Conservation (phyloP, 495 filamentous ascomycete genomes). For the Mycothermus thermophilus region DNA sequence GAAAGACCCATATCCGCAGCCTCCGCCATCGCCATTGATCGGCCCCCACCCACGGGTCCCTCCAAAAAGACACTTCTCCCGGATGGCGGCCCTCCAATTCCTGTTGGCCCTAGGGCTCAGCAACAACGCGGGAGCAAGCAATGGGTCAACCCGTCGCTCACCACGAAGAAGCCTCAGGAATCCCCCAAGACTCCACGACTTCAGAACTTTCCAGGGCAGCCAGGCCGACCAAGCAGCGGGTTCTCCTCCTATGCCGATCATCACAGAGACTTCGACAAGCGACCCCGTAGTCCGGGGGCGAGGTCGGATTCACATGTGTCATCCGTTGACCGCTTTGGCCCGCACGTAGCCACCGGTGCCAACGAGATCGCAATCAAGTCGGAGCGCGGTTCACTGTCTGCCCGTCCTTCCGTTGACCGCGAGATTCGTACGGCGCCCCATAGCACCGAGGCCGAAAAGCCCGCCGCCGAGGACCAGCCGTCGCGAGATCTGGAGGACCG, state of each 20-base stretch:
- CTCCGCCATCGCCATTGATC: conserved; percentile 17
- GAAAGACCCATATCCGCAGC: conserved; percentile 30
- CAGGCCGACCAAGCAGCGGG: conserved; percentile 22
- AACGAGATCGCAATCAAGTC: conserved; percentile 20
- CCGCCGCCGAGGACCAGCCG: conserved; percentile 1
- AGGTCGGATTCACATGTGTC: conserved; percentile 22
- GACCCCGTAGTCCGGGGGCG: conserved; percentile 34
- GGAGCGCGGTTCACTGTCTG: conserved; percentile 27
- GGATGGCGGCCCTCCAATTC: conserved; percentile 41
- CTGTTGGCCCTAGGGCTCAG: conserved; percentile 43
- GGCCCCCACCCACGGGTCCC: conserved; percentile 29
- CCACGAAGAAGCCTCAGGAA: conserved; percentile 29
- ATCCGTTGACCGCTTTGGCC: conserved; percentile 20
- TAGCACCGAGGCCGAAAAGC: conserved; percentile 10
- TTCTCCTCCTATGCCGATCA: conserved; percentile 25
- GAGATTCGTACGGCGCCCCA: conserved; percentile 14
- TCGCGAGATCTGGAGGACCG: conserved; percentile 3
- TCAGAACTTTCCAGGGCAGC: conserved; percentile 29
- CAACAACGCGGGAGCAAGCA: conserved; percentile 39
- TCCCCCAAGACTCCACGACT: conserved; percentile 31
- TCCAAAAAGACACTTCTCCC: conserved; percentile 37
- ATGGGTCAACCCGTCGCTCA: conserved; percentile 45
- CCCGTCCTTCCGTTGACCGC: conserved; percentile 24
- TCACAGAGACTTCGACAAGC: conserved; percentile 25
- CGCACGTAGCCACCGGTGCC: conserved; percentile 19